Evolutionary conservation across 1,139 yeast species (phyloP), one percentile per base, ranked within the genome.

Genomic region (Kodamaea alishanica): DNA sequence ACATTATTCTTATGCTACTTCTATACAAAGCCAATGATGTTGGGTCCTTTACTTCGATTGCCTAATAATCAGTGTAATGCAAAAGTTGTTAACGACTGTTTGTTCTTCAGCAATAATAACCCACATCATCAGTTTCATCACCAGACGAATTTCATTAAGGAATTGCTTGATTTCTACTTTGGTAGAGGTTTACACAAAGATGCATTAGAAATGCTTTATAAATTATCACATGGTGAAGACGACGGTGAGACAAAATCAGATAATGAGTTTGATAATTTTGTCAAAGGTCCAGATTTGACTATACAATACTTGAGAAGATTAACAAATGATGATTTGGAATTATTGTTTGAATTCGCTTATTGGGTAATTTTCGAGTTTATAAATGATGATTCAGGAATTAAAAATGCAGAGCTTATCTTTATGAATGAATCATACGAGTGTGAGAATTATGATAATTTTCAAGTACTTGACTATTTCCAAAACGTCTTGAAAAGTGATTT

Each of bases 21-120:
- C 47, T 60, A 79, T 24, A 75, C 77, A 28, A 78, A 79, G 41
- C 87, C 89, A 0, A 75, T 83, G 50, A 69, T 92, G 54, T 73
- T 92, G 11, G 96, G 95, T 0, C 94, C 97, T 0, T 73, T 92
- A 26, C 70, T 92, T 6, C 68, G 97, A 38, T 71, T 89, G 2
- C 75, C 76, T 0, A 76, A 78, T 30, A 92, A 90, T 55, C 69
- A 70, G 45, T 88, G 97, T 63, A 83, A 84, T 52, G 73, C 84
- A 2, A 65, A 65, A 1, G 71, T 77, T 3, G 96, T 88, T 2
- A 76, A 78, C 39, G 60, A 65, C 5, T 70, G 77, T 39, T 70
- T 90, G 27, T 51, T 70, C 28, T 56, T 60, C 44, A 35, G 59
- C n/a, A 61, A 59, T 38, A 45, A 51, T 6, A 65, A 61, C 35